Base-by-base conservation (phyloP, 305 asterid species). In the Fraxinus velutina region DNA sequence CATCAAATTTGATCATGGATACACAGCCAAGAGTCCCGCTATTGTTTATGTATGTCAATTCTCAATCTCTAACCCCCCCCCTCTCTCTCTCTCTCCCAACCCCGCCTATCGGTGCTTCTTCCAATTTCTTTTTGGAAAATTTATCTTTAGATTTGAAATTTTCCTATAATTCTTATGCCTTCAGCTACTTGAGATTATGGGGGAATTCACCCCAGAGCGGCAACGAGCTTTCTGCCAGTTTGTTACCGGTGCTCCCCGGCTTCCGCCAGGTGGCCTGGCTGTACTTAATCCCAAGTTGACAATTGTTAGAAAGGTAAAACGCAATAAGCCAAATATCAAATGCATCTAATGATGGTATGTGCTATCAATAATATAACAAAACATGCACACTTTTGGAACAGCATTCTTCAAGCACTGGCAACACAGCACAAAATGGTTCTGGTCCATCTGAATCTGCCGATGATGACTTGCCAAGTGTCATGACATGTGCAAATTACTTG, bases 161-260 rank as follows among this genome's bases (percentile, higher is more conserved):
- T 64, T 79, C 55, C 64, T 3, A 37, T 60, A 78, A 8, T 57
- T 78, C 3, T 78, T 34, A 0, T 83, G 81, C 80, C 50, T 80
- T 39, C 87, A 96, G 99, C 93, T 96, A 82, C 92, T 96, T 27
- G 99, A 94, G 90, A 96, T 94, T 60, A 94, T 96, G 98, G 97
- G 98, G 5, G 98, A 90, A 83, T 94, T 96, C 88, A 91, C 88
- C 79, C 95, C 96, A 1, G 97, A 96, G 86, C 98, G 88, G 88
- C 99, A 96, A 84, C 91, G 94, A 52, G 91, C 98, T 15, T 96
- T 96, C 90, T 92, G 98, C 86, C 99, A 96, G 89, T 96, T 96
- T 87, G 98, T 96, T 76, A 96, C 99, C 10, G 99, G 99, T 85
- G 99, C 99, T 73, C 98, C 99, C 78, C 87, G 97, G 76, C 99